Evolutionary conservation across 108 stramenopile genomes (phyloP).

Genomic region (Hondaea fermentalgiana): DNA sequence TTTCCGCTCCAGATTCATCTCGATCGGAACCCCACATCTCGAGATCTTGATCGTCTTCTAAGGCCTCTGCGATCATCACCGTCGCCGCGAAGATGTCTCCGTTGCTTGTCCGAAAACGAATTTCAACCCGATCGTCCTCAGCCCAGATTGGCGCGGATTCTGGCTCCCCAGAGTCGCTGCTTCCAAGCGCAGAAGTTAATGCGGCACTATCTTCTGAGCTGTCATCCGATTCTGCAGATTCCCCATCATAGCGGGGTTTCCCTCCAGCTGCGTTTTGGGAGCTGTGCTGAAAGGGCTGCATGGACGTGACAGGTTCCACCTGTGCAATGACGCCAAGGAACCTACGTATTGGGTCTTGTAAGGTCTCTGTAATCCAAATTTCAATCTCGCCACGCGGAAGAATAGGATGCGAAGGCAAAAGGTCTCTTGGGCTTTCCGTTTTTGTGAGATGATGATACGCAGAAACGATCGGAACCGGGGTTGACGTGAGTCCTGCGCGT

Average conservation of each 20-base stretch:
- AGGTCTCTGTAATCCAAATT: neutral
- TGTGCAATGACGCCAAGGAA: neutral
- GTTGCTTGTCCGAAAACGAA: neutral
- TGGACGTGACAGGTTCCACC: neutral
- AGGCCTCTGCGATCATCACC: neutral
- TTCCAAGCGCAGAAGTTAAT: too few relatives aligned
- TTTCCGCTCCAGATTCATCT: neutral
- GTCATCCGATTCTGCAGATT: too few relatives aligned
- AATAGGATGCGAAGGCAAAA: neutral
- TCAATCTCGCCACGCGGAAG: neutral
- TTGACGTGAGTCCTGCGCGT: neutral
- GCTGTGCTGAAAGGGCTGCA: neutral
- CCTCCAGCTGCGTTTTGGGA: too few relatives aligned
- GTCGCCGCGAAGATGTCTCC: neutral
- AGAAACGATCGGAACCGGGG: neutral
- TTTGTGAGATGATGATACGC: neutral
- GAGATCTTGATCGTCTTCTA: neutral
- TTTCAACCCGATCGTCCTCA: neutral
- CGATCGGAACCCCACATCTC: neutral
- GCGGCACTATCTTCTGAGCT: too few relatives aligned
- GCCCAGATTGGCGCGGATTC: neutral
- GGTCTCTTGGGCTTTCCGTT: neutral
- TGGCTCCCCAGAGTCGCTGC: too few relatives aligned
- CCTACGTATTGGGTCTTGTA: neutral
- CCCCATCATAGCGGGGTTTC: too few relatives aligned